Conservation (phyloP, 371 early-diverging fungal genomes). For the Coemansia sp. region DNA sequence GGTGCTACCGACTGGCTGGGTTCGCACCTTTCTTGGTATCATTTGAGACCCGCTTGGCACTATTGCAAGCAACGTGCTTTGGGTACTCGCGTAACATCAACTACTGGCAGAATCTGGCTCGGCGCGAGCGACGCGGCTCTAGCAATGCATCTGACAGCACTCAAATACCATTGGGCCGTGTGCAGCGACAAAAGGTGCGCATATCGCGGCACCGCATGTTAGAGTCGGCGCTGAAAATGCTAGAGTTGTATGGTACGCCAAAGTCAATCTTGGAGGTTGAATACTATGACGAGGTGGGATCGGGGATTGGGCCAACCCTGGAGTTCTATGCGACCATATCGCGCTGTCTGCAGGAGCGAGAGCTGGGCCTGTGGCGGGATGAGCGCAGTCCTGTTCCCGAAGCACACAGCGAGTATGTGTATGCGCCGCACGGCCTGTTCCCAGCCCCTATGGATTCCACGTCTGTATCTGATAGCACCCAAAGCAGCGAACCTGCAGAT, state of each 20-base stretch:
- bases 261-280: constrained; percentile 82
- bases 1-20: constrained; percentile 67
- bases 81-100: constrained; percentile 76
- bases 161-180: constrained; percentile 61
- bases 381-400: constrained; percentile 1
- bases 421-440: constrained; percentile 62
- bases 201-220: constrained; percentile 73
- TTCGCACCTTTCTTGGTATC: constrained; percentile 80
- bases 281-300: constrained; percentile 91
- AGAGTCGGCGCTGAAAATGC: constrained; percentile 75
- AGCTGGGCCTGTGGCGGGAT: constrained; percentile 63
- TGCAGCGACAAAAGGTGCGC: constrained; percentile 82
- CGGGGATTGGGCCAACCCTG: constrained; percentile 90
- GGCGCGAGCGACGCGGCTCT: constrained; percentile 48
- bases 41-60: constrained; percentile 77
- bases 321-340: constrained; percentile 88
- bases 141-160: background rate
- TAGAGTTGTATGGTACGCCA: constrained; percentile 72
- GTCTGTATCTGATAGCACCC: background rate
- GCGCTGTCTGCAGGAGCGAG: constrained; percentile 66
- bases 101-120: constrained; percentile 56
- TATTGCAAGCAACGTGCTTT: constrained; percentile 79
- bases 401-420: background rate
- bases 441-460: constrained; percentile 53
- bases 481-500: constrained; percentile 48